Percentiles rank a stretch among this genome's conserved stretches.
Evolutionary conservation across 2,329 filamentous ascomycete genomes (phyloP).

Genomic region (Diaporthe citri): DNA sequence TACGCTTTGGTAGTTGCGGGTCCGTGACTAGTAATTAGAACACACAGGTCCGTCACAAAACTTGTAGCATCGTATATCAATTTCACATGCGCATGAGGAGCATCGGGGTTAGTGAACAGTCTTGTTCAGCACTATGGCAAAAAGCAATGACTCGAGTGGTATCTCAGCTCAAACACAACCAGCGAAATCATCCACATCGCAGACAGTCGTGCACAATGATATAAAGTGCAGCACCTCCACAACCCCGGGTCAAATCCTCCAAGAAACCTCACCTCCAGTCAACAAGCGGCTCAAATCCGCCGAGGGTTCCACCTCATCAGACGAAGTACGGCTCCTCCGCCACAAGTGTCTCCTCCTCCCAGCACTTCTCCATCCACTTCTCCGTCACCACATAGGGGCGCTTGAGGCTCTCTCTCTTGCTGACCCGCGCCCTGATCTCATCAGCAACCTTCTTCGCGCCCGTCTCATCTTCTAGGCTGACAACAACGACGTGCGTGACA

Average conservation of each 20-base stretch:
- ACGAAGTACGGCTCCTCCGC: slow-evolving; percentile 77
- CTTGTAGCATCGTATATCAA: not conserved
- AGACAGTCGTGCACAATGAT: not conserved
- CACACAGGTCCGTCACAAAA: not conserved
- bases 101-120: not conserved
- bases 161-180: slow-evolving; percentile 13
- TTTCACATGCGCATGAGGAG: not conserved
- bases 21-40: too few relatives aligned
- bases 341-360: slow-evolving; percentile 81
- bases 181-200: not conserved
- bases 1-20: too few relatives aligned
- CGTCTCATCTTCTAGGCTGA: slow-evolving; percentile 55
- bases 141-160: not conserved
- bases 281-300: too few relatives aligned
- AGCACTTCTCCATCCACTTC: slow-evolving; percentile 84
- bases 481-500: slow-evolving; percentile 81
- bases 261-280: not conserved
- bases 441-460: slow-evolving; percentile 55
- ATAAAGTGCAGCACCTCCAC: not conserved
- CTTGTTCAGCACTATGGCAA: not conserved
- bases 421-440: slow-evolving; percentile 60
- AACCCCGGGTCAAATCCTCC: not conserved
- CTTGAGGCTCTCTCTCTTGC: slow-evolving; percentile 52
- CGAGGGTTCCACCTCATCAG: not conserved
- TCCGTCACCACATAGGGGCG: slow-evolving; percentile 78